Evolutionary conservation across 225 moss, liverwort and hornwort genomes (phyloP), one percentile per base, ranked within the genome.

Genomic region (Neckera pumila): DNA sequence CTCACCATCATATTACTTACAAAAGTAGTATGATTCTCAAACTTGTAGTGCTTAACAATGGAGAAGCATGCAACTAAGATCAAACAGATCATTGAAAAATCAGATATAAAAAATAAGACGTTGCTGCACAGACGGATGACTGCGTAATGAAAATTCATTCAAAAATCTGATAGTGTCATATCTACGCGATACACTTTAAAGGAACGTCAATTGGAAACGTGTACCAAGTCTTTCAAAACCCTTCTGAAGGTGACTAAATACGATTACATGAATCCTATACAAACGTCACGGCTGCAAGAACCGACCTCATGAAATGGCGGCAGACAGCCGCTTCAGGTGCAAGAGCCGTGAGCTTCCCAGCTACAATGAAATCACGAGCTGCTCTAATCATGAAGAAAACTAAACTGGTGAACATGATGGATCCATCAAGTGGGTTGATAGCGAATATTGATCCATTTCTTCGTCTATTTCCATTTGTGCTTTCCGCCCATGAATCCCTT

Each of bases 401-500:
- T 57, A 65, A 36, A 62, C 22, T 81, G 31, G 60, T 72, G 23
- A 51, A 70, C 53, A n/a, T 5, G 22, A 64, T 9, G 21, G 31
- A 75, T 69, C 76, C 67, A 61, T 70, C 78, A 51, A 36, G 60
- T 38, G 20, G n/a, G 80, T 38, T 36, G 77, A 71, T 49, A 28
- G 31, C 69, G 17, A 66, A 36, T 3, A 67, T 21, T 28, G 77
- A 59, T 81, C 51, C 75, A 53, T 33, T 51, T 62, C 81, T 33
- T 62, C 13, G 17, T 36, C 81, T 92, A 92, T 64, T 92, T 92
- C 90, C 92, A 90, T 87, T 90, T 90, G 88, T 90, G 86, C 87
- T 90, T 92, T 77, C 89, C 88, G 26, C 89, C 90, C 86, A 62
- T 74, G 13, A 86, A 86, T 42, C 88, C 81, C 85, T 92, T 92